Percentiles rank a stretch among this genome's conserved stretches.
Evolutionary conservation across 805 yeast genomes (phyloP).

Genomic region (Candida schatavii): DNA sequence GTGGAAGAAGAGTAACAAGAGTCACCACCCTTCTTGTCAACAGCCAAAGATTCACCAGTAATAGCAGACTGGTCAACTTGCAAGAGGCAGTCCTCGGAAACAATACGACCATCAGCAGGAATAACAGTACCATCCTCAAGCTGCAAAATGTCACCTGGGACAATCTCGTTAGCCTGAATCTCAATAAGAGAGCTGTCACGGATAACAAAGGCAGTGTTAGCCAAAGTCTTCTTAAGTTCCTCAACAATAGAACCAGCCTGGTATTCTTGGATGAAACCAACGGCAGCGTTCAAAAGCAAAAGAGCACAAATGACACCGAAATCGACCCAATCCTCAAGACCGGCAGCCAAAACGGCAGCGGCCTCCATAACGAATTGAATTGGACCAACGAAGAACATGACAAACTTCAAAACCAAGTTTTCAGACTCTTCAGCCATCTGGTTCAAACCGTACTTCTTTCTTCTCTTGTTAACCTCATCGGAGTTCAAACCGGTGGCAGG

Average conservation of each 20-base stretch:
- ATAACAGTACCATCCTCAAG: conserved; percentile 91
- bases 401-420: conserved; percentile 73
- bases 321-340: conserved; percentile 97
- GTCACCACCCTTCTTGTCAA: conserved; percentile 88
- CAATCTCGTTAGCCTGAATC: conserved; percentile 79
- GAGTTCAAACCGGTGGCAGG: conserved; percentile 71
- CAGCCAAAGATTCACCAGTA: conserved; percentile 97
- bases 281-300: conserved; percentile 80
- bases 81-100: conserved; percentile 78
- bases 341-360: conserved; percentile 93
- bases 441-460: conserved; percentile 87
- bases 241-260: conserved; percentile 98
- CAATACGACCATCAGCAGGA: conserved; percentile 90
- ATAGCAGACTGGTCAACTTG: conserved; percentile 96
- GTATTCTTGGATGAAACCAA: conserved; percentile 96
- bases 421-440: conserved; percentile 90
- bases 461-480: conserved; percentile 77
- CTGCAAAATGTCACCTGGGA: conserved; percentile 92
- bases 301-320: conserved; percentile 95
- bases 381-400: conserved; percentile 90
- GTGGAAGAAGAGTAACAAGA: conserved; percentile 88
- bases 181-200: conserved; percentile 79
- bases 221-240: conserved; percentile 91
- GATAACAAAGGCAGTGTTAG: conserved; percentile 81
- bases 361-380: conserved; percentile 97